A percentile compares a stretch with the other conserved stretches of the same genome.
These are phyloP conservation scores for Clavariopsis aquatica DNA, from an alignment of 495 filamentous ascomycete species.

Conservation along the genomic window DNA sequence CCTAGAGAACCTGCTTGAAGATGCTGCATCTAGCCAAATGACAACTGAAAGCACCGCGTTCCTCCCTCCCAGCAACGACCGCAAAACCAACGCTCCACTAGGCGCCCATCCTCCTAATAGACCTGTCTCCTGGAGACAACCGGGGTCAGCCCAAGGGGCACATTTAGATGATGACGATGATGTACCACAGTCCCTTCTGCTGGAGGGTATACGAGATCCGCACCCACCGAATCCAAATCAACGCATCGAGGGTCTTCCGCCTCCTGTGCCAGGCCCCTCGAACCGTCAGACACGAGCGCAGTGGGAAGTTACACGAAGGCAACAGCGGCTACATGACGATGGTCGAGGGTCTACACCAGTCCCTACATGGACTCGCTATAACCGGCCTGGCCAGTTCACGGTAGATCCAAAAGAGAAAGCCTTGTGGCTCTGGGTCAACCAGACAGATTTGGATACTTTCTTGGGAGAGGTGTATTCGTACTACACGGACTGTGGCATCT, in stretches of 20 bases:
- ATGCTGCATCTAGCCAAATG: slow-evolving; percentile 62
- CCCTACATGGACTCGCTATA: background rate
- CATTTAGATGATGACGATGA: slow-evolving; percentile 70
- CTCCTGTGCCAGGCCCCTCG: slow-evolving; percentile 56
- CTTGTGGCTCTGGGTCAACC: slow-evolving; percentile 95
- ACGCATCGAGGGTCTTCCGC: slow-evolving; percentile 26
- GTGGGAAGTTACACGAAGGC: slow-evolving; percentile 66
- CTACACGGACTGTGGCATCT: slow-evolving; percentile 80
- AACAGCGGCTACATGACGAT: slow-evolving; percentile 61
- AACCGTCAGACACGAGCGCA: slow-evolving; percentile 58
- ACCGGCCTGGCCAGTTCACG: slow-evolving; percentile 16
- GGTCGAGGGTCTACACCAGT: slow-evolving; percentile 3
- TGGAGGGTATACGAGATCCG: slow-evolving; percentile 56
- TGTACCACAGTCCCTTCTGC: slow-evolving; percentile 82
- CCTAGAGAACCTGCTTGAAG: slow-evolving; percentile 64
- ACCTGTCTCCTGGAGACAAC: slow-evolving; percentile 18
- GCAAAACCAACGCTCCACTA: slow-evolving; percentile 8
- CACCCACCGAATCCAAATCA: slow-evolving; percentile 3
- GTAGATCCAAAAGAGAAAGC: slow-evolving; percentile 74
- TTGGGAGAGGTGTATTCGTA: slow-evolving; percentile 89
- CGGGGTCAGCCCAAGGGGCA: slow-evolving; percentile 2
- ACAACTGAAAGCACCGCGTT: slow-evolving; percentile 58
- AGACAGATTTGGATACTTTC: slow-evolving; percentile 88
- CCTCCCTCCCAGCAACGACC: slow-evolving; percentile 32
- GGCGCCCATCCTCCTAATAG: background rate